phyloP scores from a whole-genome alignment of 1,139 yeast species.

The Blastobotrys persicus region DNA sequence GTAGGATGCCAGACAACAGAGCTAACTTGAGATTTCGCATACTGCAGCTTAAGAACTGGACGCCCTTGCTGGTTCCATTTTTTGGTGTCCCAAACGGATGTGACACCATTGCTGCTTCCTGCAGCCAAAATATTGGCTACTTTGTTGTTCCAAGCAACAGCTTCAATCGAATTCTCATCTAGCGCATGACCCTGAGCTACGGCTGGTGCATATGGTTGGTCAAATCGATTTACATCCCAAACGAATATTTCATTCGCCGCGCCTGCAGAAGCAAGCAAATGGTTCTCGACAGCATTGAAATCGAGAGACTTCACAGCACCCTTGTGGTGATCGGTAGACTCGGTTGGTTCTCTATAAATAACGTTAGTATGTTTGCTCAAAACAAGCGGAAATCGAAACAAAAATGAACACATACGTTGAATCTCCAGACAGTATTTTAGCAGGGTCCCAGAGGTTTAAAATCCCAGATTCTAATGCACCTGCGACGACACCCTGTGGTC shows the following conservation, averaged over 20 bases:
- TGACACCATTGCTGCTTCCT: constrained; percentile 78
- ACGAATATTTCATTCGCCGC: constrained; percentile 79
- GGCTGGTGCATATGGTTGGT: constrained; percentile 70
- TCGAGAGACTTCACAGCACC: constrained; percentile 71
- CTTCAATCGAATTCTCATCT: constrained; percentile 62
- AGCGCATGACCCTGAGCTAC: constrained; percentile 64
- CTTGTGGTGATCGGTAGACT: constrained; percentile 55
- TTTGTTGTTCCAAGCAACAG: constrained; percentile 86
- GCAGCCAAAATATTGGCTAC: constrained; percentile 87
- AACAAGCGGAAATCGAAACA: neutral
- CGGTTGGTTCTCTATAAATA: constrained; percentile 15
- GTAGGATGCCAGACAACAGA: constrained; percentile 78
- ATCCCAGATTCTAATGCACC: constrained; percentile 87
- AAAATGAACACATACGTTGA: constrained; percentile 11
- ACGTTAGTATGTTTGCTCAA: neutral
- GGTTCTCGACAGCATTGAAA: constrained; percentile 72
- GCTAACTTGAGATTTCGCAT: constrained; percentile 51
- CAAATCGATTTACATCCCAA: constrained; percentile 72
- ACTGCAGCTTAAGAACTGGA: constrained; percentile 67
- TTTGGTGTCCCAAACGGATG: constrained; percentile 93
- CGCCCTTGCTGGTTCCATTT: constrained; percentile 60
- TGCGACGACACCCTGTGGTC: constrained; percentile 62
- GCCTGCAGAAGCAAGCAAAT: constrained; percentile 84
- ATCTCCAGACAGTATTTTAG: constrained; percentile 30
- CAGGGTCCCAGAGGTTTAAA: constrained; percentile 74